Base-by-base conservation (phyloP, 805 yeast genomes). In the Pichia nanzhaoensis region DNA sequence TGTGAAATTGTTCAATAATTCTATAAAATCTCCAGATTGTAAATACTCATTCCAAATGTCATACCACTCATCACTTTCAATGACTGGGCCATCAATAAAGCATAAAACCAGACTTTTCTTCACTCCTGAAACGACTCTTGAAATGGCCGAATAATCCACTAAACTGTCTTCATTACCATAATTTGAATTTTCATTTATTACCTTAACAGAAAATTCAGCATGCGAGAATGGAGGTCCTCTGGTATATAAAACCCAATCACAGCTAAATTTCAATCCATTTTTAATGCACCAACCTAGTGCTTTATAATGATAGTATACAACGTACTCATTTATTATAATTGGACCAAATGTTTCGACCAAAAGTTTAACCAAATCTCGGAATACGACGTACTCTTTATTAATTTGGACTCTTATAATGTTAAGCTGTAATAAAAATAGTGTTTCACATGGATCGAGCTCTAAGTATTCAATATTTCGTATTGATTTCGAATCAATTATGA, bases 141-240 rank as follows among this genome's bases (percentile, higher is more conserved):
- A 80, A 21, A 79, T 61, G 2, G 88, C 73, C 3, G 87, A 78
- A 42, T 77, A 70, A 78, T 90, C 83, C 58, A 69, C 71, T 74
- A 77, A 32, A 4, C 37, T 31, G 4, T 44, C 42, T 8, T 30
- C 35, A 39, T 14, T 17, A 2, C 17, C 27, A 30, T 30, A 18
- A 19, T 30, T 10, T 8, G 38, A 9, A 9, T 39, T 21, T 18
- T 47, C 51, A 14, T 52, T 47, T 12, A 56, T 30, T 5, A 61
- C 49, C 20, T 46, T 54, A 10, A 84, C 67, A 38, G 91, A 86
- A 61, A 78, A 86, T 59, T 89, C 95, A 0, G 99, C 97, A 60
- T 93, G 99, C 41, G 83, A 79, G 60, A 90, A 88, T 1, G 97
- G 97, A 8, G 98, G 99, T 0, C 99, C 99, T 47, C 91, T 70